Evolutionary conservation across 371 early-diverging fungal species (phyloP).

Genomic region (Choanephora cucurbitarum): DNA sequence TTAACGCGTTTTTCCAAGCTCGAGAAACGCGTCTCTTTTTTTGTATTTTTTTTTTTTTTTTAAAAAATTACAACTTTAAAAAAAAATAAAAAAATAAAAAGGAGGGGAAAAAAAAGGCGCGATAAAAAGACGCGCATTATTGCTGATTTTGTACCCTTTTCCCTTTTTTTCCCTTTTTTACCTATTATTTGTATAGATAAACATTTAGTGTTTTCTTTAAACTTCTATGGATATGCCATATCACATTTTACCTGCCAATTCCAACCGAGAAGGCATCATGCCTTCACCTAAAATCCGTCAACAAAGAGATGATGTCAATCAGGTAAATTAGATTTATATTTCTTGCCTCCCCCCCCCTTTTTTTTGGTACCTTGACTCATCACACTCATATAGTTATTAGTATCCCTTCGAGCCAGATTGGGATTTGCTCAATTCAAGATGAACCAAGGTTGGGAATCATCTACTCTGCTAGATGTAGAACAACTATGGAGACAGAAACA

Average conservation of each 20-base stretch:
- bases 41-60: slow-evolving; percentile 2
- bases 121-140: not conserved
- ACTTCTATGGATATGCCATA: not conserved
- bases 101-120: not conserved
- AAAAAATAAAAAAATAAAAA: not conserved
- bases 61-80: slow-evolving; percentile 1
- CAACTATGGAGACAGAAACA: slow-evolving; percentile 39
- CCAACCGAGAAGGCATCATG: not conserved
- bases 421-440: slow-evolving; percentile 47
- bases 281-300: slow-evolving; percentile 3
- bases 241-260: not conserved
- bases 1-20: slow-evolving; percentile 5
- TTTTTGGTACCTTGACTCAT: no score
- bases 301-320: slow-evolving; percentile 15
- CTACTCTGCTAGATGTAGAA: slow-evolving; percentile 38
- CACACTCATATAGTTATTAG: slow-evolving; percentile 27
- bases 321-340: slow-evolving; percentile 21
- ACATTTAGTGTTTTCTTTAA: not conserved
- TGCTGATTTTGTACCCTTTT: not conserved
- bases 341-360: no score
- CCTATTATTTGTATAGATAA: not conserved
- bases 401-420: slow-evolving; percentile 33
- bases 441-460: slow-evolving; percentile 43
- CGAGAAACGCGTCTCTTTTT: not conserved
- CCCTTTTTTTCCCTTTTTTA: not conserved